phyloP scores from a whole-genome alignment of 768 basidiomycete species.

The Mycena alexandri region DNA sequence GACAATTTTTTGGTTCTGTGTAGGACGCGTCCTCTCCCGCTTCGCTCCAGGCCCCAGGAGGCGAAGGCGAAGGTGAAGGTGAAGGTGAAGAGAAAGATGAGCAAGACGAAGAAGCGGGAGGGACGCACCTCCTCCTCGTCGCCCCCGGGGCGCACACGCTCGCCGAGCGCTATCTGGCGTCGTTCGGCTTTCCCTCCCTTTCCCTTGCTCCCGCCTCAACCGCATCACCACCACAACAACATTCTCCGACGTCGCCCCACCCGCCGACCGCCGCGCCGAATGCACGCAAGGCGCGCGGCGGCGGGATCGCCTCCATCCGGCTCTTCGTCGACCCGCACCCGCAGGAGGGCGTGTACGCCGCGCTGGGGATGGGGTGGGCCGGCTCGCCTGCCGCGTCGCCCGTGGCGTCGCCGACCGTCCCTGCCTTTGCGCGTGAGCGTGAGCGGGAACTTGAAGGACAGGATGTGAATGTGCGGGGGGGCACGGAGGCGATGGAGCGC shows the following conservation, averaged over 20 bases:
- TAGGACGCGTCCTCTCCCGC: too few relatives aligned
- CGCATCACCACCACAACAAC: too few relatives aligned
- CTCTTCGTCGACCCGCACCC: constrained; percentile 81
- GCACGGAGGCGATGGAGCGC: not conserved
- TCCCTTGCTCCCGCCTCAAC: too few relatives aligned
- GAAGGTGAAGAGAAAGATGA: not conserved
- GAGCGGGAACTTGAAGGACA: too few relatives aligned
- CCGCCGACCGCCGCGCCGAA: too few relatives aligned
- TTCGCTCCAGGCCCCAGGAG: too few relatives aligned
- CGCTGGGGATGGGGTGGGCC: constrained; percentile 75
- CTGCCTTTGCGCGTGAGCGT: too few relatives aligned
- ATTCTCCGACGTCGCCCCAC: too few relatives aligned
- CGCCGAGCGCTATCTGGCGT: constrained; percentile 28
- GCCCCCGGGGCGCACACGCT: constrained; percentile 58
- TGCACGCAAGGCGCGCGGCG: too few relatives aligned
- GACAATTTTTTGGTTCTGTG: too few relatives aligned
- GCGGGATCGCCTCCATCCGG: constrained; percentile 53
- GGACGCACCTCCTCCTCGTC: constrained; percentile 35
- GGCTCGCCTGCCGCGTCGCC: constrained; percentile 26
- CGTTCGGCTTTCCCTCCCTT: constrained; percentile 27
- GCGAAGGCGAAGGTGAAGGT: not conserved
- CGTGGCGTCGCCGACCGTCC: too few relatives aligned
- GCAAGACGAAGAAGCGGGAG: not conserved
- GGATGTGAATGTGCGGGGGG: too few relatives aligned
- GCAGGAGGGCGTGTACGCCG: constrained; percentile 71